Evolutionary conservation across 192 early-diverging fungal species (phyloP).

Genomic region (Linnemannia elongata): DNA sequence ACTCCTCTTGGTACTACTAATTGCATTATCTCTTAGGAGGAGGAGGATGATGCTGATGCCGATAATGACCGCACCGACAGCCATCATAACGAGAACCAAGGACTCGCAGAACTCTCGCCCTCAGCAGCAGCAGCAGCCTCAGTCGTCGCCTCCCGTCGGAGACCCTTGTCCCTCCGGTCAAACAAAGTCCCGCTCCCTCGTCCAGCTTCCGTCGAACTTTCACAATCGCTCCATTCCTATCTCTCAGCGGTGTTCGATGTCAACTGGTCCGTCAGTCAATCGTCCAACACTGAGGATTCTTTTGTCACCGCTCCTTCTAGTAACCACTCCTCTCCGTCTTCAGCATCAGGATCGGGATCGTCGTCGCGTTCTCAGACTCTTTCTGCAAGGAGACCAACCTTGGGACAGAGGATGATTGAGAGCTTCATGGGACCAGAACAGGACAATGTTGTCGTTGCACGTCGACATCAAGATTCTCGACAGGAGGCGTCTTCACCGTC

Average conservation of each 20-base stretch:
- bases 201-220: slow-evolving; percentile 35
- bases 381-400: not conserved
- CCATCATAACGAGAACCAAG: not conserved
- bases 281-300: slow-evolving; percentile 23
- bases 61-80: not conserved
- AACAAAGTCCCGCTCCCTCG: slow-evolving; percentile 40
- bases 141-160: slow-evolving; percentile 21
- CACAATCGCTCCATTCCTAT: slow-evolving; percentile 36
- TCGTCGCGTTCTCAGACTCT: not conserved
- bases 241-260: slow-evolving; percentile 54
- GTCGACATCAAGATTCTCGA: not conserved
- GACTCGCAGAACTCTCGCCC: slow-evolving; percentile 7
- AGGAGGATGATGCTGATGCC: not conserved
- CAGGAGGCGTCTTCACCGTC: not conserved
- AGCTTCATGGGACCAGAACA: not conserved
- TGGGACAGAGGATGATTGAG: slow-evolving; percentile 3
- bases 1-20: not conserved
- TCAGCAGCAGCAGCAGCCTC: slow-evolving; percentile 27
- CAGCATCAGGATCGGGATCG: not conserved
- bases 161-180: slow-evolving; percentile 21
- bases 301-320: slow-evolving; percentile 17
- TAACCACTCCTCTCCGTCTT: not conserved
- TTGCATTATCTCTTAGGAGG: not conserved
- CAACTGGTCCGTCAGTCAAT: slow-evolving; percentile 39
- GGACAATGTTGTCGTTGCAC: not conserved